phyloP scores from a whole-genome alignment of 305 asterid genomes.

The Euphrasia arctica region DNA sequence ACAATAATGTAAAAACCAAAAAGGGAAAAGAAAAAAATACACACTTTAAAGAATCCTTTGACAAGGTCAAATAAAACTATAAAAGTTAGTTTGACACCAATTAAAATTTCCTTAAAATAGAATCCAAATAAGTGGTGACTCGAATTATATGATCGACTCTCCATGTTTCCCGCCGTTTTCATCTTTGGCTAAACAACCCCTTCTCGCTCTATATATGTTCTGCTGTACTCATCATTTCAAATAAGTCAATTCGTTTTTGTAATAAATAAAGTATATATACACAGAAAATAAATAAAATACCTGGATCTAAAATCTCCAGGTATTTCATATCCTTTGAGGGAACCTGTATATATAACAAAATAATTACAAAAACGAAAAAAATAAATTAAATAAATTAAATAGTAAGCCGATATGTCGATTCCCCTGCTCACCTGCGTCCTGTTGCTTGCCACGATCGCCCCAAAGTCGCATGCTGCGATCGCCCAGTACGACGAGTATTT shows the following conservation, averaged over 20 bases:
- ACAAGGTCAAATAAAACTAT: too few species aligned
- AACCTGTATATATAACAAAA: too few species aligned
- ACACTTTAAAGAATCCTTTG: too few species aligned
- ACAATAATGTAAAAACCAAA: too few species aligned
- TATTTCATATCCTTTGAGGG: too few species aligned
- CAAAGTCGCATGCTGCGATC: slow-evolving; percentile 32
- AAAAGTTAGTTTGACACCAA: too few species aligned
- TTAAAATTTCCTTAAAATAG: not conserved
- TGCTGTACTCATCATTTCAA: not conserved
- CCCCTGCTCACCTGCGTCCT: slow-evolving; percentile 30
- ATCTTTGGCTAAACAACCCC: not conserved
- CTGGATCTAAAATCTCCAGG: not conserved
- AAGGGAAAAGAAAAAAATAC: too few species aligned
- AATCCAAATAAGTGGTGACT: too few species aligned
- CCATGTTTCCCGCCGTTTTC: not conserved
- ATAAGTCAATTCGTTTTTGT: not conserved
- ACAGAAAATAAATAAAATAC: not conserved
- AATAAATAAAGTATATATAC: not conserved
- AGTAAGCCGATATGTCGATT: slow-evolving; percentile 11
- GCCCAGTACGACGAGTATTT: slow-evolving; percentile 50
- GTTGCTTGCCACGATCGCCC: slow-evolving; percentile 27
- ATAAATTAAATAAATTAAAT: not conserved
- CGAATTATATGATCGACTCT: not conserved
- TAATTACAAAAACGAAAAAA: too few species aligned
- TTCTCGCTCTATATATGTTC: not conserved